These are phyloP conservation scores for Mucor indicus DNA, from an alignment of 371 early-diverging fungal genomes.

Conservation along the genomic window DNA sequence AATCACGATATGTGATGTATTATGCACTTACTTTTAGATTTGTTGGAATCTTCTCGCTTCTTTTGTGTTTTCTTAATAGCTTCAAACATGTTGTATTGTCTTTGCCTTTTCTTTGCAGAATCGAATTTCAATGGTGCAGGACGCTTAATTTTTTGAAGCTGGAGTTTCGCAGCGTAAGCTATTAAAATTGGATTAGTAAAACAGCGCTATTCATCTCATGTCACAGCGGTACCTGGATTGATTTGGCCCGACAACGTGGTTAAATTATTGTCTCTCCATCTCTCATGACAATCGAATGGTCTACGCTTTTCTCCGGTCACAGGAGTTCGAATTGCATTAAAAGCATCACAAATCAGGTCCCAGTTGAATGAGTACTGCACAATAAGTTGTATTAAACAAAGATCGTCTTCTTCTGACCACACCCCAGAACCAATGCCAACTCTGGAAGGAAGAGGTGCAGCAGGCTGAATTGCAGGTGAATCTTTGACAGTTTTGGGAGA, in stretches of 20 bases:
- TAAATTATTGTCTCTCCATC: conserved; percentile 48
- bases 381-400: conserved; percentile 55
- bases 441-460: conserved; percentile 7
- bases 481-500: conserved; percentile 53
- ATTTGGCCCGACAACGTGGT: conserved; percentile 48
- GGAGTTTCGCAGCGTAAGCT: conserved; percentile 6
- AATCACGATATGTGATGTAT: conserved; percentile 2
- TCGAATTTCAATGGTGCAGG: conserved; percentile 26
- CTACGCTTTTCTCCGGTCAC: conserved; percentile 56
- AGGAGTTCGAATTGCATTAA: conserved; percentile 52
- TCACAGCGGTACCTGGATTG: conserved; percentile 15
- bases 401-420: conserved; percentile 75
- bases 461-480: conserved; percentile 36
- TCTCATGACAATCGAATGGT: conserved; percentile 67
- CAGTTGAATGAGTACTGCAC: conserved; percentile 67
- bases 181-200: not conserved
- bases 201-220: no score
- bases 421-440: not conserved
- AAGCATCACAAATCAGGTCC: conserved; percentile 62
- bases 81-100: conserved; percentile 43
- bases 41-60: conserved; percentile 36
- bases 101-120: conserved; percentile 28
- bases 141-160: conserved; percentile 22
- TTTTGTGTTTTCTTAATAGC: conserved; percentile 51
- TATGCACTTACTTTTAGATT: conserved; percentile 11